Conservation (phyloP, 257 asterid genomes). For the Solanum raphanifolium region DNA sequence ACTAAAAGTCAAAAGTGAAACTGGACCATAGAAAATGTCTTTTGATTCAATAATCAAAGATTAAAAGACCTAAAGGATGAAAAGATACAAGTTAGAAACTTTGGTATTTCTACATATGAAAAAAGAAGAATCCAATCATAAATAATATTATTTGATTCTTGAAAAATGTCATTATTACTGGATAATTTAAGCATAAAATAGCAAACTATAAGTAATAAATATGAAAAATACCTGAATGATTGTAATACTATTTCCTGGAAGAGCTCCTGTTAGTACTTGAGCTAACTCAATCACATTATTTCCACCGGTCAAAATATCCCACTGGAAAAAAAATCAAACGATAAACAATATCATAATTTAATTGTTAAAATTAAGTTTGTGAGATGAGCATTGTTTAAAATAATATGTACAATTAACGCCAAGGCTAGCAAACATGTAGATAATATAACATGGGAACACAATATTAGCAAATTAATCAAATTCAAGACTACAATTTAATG, state of each 20-base stretch:
- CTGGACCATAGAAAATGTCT: background rate
- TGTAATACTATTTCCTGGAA: slow-evolving; percentile 44
- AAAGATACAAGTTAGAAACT: background rate
- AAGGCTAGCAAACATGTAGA: background rate
- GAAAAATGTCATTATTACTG: background rate
- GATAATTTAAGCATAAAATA: background rate
- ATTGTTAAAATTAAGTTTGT: background rate
- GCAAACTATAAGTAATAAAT: background rate
- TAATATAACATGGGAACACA: background rate
- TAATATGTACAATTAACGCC: background rate
- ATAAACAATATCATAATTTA: background rate
- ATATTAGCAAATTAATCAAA: background rate
- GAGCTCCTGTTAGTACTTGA: slow-evolving; percentile 38
- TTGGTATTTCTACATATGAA: background rate
- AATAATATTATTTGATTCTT: background rate
- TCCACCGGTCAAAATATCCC: slow-evolving; percentile 52
- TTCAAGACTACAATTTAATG: background rate
- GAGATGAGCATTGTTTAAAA: background rate
- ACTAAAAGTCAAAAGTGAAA: background rate
- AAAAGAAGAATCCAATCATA: background rate
- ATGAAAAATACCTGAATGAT: slow-evolving; percentile 42
- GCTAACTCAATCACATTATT: slow-evolving; percentile 35
- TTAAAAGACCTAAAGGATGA: background rate
- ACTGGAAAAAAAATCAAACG: slow-evolving; percentile 15
- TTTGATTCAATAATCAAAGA: background rate